A percentile compares a stretch with the other conserved stretches of the same genome.
Conservation (phyloP, 2,329 filamentous ascomycete species). For the Tolypocladium ovalisporum region DNA sequence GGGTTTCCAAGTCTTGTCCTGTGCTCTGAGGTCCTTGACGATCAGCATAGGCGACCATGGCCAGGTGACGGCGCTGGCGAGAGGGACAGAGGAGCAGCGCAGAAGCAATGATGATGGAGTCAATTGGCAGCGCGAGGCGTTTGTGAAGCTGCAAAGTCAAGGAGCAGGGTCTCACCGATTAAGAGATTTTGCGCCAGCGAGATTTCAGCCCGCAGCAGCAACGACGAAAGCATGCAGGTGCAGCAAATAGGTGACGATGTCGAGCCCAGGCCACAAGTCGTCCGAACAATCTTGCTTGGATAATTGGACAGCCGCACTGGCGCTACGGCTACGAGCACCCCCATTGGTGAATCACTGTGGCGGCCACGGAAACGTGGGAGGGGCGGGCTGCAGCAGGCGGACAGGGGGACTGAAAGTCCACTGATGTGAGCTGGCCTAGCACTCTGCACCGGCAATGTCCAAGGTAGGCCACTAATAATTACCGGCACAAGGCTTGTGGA, state of each 20-base stretch:
- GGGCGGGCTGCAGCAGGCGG: slow-evolving; percentile 3
- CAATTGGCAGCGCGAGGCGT: background rate
- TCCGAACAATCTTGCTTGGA: background rate
- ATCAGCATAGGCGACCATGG: slow-evolving; percentile 34
- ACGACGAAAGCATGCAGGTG: background rate
- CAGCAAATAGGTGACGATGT: background rate
- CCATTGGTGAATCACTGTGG: slow-evolving; percentile 15
- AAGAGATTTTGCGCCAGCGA: background rate
- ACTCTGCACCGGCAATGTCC: too few relatives aligned
- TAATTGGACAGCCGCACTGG: background rate
- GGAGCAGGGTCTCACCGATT: background rate
- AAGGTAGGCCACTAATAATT: too few relatives aligned
- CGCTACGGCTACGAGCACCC: background rate
- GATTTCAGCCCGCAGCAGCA: background rate
- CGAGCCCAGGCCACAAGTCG: background rate
- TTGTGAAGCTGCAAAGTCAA: background rate
- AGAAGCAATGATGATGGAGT: background rate
- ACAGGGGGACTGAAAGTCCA: slow-evolving; percentile 3
- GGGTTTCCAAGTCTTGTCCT: slow-evolving; percentile 29
- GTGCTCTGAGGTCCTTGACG: slow-evolving; percentile 36
- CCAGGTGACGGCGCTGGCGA: background rate
- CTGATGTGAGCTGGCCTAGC: slow-evolving; percentile 1
- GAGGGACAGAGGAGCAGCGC: background rate
- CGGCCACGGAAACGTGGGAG: slow-evolving; percentile 11
- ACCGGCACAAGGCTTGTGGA: too few relatives aligned